Evolutionary conservation across 83 land plant genomes (phyloP).

Genomic region (Diphasiastrum complanatum): DNA sequence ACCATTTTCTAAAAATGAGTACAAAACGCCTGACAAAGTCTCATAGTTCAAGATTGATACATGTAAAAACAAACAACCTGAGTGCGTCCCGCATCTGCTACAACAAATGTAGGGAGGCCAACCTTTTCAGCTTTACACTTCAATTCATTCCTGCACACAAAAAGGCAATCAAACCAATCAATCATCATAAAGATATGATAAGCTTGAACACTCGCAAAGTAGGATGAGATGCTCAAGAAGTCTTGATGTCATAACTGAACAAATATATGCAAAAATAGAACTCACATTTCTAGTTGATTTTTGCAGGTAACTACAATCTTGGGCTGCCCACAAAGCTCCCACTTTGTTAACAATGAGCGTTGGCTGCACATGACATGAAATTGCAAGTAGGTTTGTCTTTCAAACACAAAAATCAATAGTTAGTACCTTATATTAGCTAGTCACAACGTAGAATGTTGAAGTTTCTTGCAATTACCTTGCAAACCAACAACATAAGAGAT

Average conservation of each 20-base stretch:
- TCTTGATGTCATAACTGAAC: background rate
- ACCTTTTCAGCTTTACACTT: slow-evolving; percentile 62
- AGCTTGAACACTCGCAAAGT: background rate
- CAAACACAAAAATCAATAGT: background rate
- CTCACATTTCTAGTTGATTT: slow-evolving; percentile 92
- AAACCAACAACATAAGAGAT: too few relatives aligned
- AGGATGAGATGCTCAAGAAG: slow-evolving; percentile 1
- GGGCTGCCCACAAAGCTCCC: slow-evolving; percentile 93
- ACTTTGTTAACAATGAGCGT: slow-evolving; percentile 58
- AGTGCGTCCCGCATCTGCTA: slow-evolving; percentile 97
- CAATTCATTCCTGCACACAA: slow-evolving; percentile 62
- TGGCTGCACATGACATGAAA: slow-evolving; percentile 36
- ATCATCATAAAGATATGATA: background rate
- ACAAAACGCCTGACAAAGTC: too few relatives aligned
- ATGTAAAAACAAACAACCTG: too few relatives aligned
- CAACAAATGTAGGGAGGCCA: slow-evolving; percentile 87
- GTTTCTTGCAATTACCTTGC: too few relatives aligned
- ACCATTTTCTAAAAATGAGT: too few relatives aligned
- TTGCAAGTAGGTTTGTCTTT: background rate
- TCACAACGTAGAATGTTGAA: too few relatives aligned
- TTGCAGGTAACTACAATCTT: slow-evolving; percentile 93
- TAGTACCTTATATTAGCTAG: too few relatives aligned
- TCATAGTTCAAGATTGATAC: too few relatives aligned
- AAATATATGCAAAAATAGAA: background rate
- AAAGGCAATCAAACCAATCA: too few relatives aligned